phyloP scores from a whole-genome alignment of 495 filamentous ascomycete species.

The Podospora tetraspora region DNA sequence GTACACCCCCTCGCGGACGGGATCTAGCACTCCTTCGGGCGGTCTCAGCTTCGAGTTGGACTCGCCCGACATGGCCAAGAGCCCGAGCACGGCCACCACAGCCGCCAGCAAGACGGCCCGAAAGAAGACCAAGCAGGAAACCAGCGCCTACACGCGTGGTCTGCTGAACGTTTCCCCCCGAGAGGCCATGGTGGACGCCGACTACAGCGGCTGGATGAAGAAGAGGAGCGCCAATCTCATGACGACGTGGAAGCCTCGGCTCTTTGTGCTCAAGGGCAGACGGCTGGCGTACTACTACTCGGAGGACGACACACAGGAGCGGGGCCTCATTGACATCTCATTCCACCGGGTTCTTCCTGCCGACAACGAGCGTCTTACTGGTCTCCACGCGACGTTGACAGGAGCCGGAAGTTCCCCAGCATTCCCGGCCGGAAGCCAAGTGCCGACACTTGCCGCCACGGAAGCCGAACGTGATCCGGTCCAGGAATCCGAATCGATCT shows the following conservation, averaged over 20 bases:
- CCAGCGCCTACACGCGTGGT: slow-evolving; percentile 86
- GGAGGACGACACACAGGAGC: slow-evolving; percentile 83
- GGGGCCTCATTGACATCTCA: slow-evolving; percentile 95
- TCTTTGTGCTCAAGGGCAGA: slow-evolving; percentile 88
- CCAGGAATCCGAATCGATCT: slow-evolving; percentile 56
- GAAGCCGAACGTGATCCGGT: slow-evolving; percentile 39
- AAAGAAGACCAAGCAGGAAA: slow-evolving; percentile 78
- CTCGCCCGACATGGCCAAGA: slow-evolving; percentile 60
- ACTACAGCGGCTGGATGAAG: slow-evolving; percentile 99
- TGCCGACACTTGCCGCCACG: slow-evolving; percentile 47
- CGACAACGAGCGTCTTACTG: slow-evolving; percentile 84
- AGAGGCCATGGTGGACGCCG: slow-evolving; percentile 79
- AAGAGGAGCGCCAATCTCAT: slow-evolving; percentile 93
- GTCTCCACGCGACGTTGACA: slow-evolving; percentile 86
- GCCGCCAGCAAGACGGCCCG: slow-evolving; percentile 37
- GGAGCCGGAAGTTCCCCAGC: slow-evolving; percentile 73
- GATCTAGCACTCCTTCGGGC: slow-evolving; percentile 79
- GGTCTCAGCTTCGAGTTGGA: slow-evolving; percentile 77
- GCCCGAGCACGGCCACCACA: slow-evolving; percentile 42
- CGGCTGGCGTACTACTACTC: slow-evolving; percentile 95
- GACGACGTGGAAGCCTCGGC: slow-evolving; percentile 92
- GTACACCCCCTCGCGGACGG: slow-evolving; percentile 66
- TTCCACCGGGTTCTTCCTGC: slow-evolving; percentile 92
- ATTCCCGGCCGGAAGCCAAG: slow-evolving; percentile 60
- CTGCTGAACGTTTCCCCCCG: slow-evolving; percentile 74